Evolutionary conservation across 2,329 filamentous ascomycete genomes (phyloP), one percentile per base, ranked within the genome.

Genomic region (Cercospora zeina): DNA sequence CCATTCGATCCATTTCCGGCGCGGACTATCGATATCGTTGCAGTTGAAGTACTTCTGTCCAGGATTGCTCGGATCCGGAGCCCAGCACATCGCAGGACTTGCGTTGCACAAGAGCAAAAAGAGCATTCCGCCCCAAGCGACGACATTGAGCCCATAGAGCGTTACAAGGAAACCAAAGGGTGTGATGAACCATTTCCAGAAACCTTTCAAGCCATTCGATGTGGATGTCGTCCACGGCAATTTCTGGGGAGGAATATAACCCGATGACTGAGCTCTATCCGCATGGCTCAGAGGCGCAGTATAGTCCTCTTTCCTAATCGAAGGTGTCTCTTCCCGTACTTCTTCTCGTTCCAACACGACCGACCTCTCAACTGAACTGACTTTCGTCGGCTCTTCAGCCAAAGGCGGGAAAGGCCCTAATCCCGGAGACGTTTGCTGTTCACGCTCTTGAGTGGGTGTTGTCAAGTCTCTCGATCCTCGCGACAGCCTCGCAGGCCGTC

Each of bases 41-140:
- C 73, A 74, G 55, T 72, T 69, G 39, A 69, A 54, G 30, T 69
- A 67, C 36, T 62, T 65, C 31, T 62, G 57, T 16, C 63, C 65
- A 50, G 37, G 34, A 19, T 55, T 54, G 56, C 59, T 37, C 21
- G 51, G 54, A 57, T 62, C 59, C 2, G 87, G 68, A 81, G 78
- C 75, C 73, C 78, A 74, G 79, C 90, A 91, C 89, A 91, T 91
- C 63, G 85, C 85, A 6, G 88, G 87, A 2, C 85, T 80, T 24
- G 82, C 90, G 70, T 91, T 90, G 79, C 87, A 89, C 27, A 96
- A 85, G 1, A 96, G 80, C 16, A 96, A 79, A 77, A 96, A 96
- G 34, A 96, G 82, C 91, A 96, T 96, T 62, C 89, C 91, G 56
- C 91, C 91, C 91, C 91, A 96, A 0, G 89, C 92, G 9, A 96